phyloP scores from a whole-genome alignment of 2,329 filamentous ascomycete species.

The Chaetomiaceae sp. region DNA sequence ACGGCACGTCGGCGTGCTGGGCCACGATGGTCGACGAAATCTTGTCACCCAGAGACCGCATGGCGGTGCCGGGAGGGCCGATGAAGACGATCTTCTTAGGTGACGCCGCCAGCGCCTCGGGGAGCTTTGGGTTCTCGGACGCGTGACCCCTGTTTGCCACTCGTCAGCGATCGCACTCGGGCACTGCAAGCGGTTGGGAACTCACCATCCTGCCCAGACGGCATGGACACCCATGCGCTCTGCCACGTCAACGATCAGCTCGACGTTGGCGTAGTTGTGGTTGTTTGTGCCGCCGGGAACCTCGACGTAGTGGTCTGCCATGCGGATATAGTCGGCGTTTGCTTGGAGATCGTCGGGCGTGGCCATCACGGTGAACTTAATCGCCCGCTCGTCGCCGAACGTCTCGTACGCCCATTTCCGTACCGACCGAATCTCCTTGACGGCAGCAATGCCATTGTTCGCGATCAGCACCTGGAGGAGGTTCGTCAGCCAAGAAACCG shows the following conservation, averaged over 20 bases:
- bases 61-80: constrained; percentile 92
- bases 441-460: constrained; percentile 98
- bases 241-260: constrained; percentile 96
- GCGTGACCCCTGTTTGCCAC: constrained; percentile 72
- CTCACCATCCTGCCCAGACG: constrained; percentile 97
- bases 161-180: neutral
- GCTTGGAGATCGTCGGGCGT: constrained; percentile 95
- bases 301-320: constrained; percentile 99
- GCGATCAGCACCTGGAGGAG: constrained; percentile 80
- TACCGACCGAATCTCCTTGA: constrained; percentile 98
- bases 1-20: constrained; percentile 92
- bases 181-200: neutral
- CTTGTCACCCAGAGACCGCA: constrained; percentile 98
- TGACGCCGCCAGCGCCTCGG: constrained; percentile 90
- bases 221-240: constrained; percentile 98
- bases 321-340: constrained; percentile 98
- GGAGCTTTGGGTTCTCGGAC: constrained; percentile 96
- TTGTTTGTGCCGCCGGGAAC: constrained; percentile 98
- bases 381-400: constrained; percentile 95
- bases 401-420: constrained; percentile 99
- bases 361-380: constrained; percentile 99
- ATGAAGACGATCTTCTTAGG: constrained; percentile 99
- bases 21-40: constrained; percentile 99
- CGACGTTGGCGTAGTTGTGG: constrained; percentile 99
- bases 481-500: neutral